Conservation (phyloP, 352 stramenopile genomes). For the Pythium dissimile region DNA sequence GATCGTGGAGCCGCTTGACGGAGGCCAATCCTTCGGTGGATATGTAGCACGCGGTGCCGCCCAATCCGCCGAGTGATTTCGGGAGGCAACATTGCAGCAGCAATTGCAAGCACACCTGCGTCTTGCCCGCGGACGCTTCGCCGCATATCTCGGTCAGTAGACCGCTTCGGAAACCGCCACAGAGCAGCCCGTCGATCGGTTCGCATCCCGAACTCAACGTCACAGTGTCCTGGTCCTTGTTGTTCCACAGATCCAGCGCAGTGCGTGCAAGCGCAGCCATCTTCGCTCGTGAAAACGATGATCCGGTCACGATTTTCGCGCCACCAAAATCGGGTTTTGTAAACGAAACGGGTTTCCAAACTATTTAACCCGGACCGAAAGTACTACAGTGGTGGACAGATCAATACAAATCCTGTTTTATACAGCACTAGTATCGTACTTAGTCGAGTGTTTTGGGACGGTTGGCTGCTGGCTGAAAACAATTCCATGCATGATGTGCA, state of each 20-base stretch:
- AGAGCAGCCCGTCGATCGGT: conserved; percentile 48
- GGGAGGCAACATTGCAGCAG: conserved; percentile 66
- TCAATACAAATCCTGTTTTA: no score
- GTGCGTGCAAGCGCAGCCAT: conserved; percentile 26
- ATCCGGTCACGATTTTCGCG: no score
- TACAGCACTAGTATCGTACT: no score
- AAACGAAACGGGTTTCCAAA: no score
- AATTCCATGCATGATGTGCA: no score
- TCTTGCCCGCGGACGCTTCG: conserved; percentile 74
- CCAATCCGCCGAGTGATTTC: conserved; percentile 40
- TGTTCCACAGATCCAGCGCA: conserved; percentile 44
- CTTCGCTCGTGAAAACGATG: no score
- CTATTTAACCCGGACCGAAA: no score
- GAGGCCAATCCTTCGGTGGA: conserved; percentile 71
- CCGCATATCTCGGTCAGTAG: conserved; percentile 75
- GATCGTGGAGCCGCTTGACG: conserved; percentile 67
- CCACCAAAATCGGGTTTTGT: neutral
- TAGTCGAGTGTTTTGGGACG: no score
- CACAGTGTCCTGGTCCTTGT: conserved; percentile 20
- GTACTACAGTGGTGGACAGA: no score
- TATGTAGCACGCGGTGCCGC: conserved; percentile 73
- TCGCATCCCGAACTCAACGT: conserved; percentile 54
- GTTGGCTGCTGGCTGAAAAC: no score
- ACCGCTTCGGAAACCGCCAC: conserved; percentile 62
- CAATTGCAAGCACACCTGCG: conserved; percentile 73